Percentiles rank a stretch among this genome's conserved stretches.
Evolutionary conservation across 2,329 filamentous ascomycete species (phyloP).

Genomic region (Diaporthe longicolla): DNA sequence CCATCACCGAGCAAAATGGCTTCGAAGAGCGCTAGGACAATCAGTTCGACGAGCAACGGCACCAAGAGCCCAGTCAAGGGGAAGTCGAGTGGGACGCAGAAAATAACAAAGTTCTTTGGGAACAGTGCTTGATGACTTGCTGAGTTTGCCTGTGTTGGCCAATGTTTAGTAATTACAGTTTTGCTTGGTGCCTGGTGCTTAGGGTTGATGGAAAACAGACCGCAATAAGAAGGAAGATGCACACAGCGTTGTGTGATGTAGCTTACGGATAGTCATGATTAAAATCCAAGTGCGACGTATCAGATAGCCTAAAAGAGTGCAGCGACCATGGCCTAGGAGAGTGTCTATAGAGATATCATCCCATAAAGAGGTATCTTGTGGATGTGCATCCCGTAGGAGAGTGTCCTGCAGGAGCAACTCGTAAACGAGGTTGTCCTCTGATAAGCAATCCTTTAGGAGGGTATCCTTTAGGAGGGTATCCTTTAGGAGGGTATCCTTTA

Average conservation of each 20-base stretch:
- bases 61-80: constrained; percentile 52
- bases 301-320: accelerated
- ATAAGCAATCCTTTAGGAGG: too few species aligned
- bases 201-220: not conserved
- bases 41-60: constrained; percentile 60
- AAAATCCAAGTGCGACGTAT: too few species aligned
- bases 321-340: not conserved
- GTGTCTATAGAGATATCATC: too few species aligned
- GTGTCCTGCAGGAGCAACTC: too few species aligned
- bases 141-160: constrained; percentile 31
- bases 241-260: not conserved
- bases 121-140: constrained; percentile 55
- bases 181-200: not conserved
- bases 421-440: too few species aligned
- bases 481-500: too few species aligned
- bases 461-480: too few species aligned
- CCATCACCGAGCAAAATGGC: constrained; percentile 45
- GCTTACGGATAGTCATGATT: too few species aligned
- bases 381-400: too few species aligned
- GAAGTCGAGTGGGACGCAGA: constrained; percentile 55
- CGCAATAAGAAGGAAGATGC: accelerated
- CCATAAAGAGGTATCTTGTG: too few species aligned
- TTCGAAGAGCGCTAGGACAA: constrained; percentile 48
- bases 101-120: constrained; percentile 63
- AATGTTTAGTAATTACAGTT: not conserved